Conservation (phyloP, 2,329 filamentous ascomycete genomes). For the Neopestalotiopsis rosae region DNA sequence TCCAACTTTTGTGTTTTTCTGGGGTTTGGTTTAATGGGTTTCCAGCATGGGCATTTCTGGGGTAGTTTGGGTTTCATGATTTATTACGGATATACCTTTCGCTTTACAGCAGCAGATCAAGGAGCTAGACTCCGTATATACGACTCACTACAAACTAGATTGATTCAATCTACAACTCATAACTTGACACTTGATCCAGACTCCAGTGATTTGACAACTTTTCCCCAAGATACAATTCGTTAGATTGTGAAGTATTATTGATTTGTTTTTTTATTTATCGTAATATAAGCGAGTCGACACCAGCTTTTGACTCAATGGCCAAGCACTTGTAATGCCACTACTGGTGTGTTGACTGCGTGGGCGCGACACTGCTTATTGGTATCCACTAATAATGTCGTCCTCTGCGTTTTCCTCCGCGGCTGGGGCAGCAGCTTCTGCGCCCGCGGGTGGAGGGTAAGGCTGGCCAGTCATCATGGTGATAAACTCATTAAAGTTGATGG, state of each 20-base stretch:
- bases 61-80: background rate
- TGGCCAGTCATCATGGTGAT: constrained; percentile 49
- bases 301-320: background rate
- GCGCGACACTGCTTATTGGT: constrained; percentile 4
- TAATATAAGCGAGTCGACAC: background rate
- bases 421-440: constrained; percentile 34
- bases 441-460: constrained; percentile 24
- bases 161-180: background rate
- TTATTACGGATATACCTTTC: constrained; percentile 6
- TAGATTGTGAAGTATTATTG: background rate
- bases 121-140: background rate
- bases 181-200: background rate
- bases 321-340: background rate
- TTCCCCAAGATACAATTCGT: background rate
- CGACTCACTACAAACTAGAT: background rate
- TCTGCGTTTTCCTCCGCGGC: constrained; percentile 33
- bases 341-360: background rate
- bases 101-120: background rate
- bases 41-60: background rate
- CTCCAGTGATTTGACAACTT: background rate
- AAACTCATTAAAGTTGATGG: constrained; percentile 47
- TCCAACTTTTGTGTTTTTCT: background rate
- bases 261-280: background rate
- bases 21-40: background rate
- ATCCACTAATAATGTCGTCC: constrained; percentile 25